Evolutionary conservation across 2,329 filamentous ascomycete genomes (phyloP).

Genomic region (Aspergillus japonicus): DNA sequence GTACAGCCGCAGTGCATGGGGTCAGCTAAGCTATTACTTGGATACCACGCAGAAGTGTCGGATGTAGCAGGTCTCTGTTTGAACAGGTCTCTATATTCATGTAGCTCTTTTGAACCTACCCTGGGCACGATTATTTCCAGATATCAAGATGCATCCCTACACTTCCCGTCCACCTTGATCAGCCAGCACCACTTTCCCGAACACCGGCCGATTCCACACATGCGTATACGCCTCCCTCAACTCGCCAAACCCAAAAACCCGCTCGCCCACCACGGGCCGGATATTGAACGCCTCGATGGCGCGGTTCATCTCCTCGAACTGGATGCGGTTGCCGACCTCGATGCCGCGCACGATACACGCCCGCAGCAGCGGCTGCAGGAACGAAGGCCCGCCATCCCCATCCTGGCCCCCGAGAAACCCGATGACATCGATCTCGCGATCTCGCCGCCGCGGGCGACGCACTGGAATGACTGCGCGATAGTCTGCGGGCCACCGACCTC

Average conservation of each 20-base stretch:
- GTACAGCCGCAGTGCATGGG: too few species aligned
- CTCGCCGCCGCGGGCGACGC: not conserved
- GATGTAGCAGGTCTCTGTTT: too few species aligned
- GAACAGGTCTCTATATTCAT: too few species aligned
- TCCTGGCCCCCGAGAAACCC: not conserved
- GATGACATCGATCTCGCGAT: conserved; percentile 1
- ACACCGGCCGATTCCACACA: conserved; percentile 7
- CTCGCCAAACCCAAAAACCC: conserved; percentile 9
- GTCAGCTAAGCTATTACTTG: too few species aligned
- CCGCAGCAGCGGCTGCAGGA: not conserved
- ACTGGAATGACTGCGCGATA: not conserved
- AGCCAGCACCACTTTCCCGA: conserved; percentile 6
- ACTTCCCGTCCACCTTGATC: too few species aligned
- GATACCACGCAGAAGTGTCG: too few species aligned
- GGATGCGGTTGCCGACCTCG: not conserved
- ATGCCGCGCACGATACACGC: conserved; percentile 3
- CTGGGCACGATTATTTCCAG: too few species aligned
- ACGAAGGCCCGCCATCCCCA: not conserved
- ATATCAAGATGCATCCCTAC: too few species aligned
- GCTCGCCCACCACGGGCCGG: conserved; percentile 4
- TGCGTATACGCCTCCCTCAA: conserved; percentile 6
- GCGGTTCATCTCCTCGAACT: not conserved
- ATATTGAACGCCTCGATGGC: conserved; percentile 6
- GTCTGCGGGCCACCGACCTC: conserved; percentile 8
- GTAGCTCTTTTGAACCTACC: too few species aligned